Percentiles rank a stretch among this genome's conserved stretches.
Evolutionary conservation across 768 basidiomycete genomes (phyloP).

Genomic region (Leccinellum rugosiceps): DNA sequence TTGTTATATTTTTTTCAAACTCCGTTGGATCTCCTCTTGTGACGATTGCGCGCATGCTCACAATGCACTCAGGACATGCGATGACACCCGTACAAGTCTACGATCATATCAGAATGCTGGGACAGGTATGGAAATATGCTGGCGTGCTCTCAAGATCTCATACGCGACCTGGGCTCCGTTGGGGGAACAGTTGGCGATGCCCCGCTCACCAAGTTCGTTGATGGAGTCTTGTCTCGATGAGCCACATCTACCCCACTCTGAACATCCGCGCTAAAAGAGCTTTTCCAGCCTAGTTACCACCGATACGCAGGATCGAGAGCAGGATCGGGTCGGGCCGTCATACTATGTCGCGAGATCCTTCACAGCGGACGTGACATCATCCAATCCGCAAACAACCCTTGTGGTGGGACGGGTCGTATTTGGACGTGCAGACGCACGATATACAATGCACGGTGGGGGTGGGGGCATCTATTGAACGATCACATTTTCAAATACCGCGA

Average conservation of each 20-base stretch:
- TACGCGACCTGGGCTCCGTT: slow-evolving; percentile 43
- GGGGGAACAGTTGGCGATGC: neutral
- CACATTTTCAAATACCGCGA: slow-evolving; percentile 8
- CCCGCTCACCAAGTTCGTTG: slow-evolving; percentile 24
- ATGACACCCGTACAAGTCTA: too few relatives aligned
- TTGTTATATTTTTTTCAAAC: too few relatives aligned
- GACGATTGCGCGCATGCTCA: too few relatives aligned
- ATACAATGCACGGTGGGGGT: too few relatives aligned
- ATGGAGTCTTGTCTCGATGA: neutral
- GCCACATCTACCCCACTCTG: slow-evolving; percentile 3
- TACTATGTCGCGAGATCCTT: too few relatives aligned
- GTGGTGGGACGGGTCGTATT: slow-evolving; percentile 55
- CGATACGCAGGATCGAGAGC: neutral
- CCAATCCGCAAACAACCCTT: too few relatives aligned
- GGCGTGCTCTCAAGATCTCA: slow-evolving; percentile 59
- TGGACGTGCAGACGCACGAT: slow-evolving; percentile 29
- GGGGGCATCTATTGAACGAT: neutral
- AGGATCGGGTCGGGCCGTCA: slow-evolving; percentile 8
- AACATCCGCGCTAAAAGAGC: slow-evolving; percentile 9
- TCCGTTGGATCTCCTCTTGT: too few relatives aligned
- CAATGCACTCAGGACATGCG: too few relatives aligned
- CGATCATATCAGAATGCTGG: too few relatives aligned
- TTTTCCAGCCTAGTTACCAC: slow-evolving; percentile 11
- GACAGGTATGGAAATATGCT: slow-evolving; percentile 59
- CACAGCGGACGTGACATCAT: too few relatives aligned